phyloP scores from a whole-genome alignment of 257 asterid genomes.

The Coffea eugenioides region DNA sequence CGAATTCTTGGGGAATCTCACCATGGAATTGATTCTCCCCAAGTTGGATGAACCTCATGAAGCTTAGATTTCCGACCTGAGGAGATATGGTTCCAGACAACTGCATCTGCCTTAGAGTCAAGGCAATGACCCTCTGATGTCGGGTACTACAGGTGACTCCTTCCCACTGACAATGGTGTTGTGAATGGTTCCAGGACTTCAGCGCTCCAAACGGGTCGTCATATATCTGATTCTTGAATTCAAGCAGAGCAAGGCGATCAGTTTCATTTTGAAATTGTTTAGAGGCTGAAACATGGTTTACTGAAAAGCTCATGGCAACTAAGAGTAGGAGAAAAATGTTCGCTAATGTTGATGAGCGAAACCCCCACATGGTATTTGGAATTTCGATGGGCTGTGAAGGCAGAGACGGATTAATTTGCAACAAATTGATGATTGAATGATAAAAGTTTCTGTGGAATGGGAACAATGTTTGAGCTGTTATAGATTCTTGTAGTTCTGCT shows the following conservation, averaged over 20 bases:
- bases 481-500: too few relatives aligned
- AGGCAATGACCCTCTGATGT: background rate
- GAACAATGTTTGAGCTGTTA: too few relatives aligned
- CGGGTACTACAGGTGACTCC: slow-evolving; percentile 17
- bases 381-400: background rate
- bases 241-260: background rate
- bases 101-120: too few relatives aligned
- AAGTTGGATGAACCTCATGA: too few relatives aligned
- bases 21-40: too few relatives aligned
- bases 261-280: background rate
- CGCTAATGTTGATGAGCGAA: background rate
- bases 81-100: background rate
- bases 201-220: background rate
- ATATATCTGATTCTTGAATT: background rate
- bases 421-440: background rate
- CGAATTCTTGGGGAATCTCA: too few relatives aligned
- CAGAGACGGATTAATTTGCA: background rate
- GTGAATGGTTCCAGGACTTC: background rate
- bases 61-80: background rate
- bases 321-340: background rate
- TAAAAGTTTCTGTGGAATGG: too few relatives aligned
- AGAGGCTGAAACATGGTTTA: background rate
- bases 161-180: slow-evolving; percentile 20
- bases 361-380: background rate
- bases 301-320: background rate